phyloP scores from a whole-genome alignment of 2,329 filamentous ascomycete species.

The Fusarium chlamydosporum region DNA sequence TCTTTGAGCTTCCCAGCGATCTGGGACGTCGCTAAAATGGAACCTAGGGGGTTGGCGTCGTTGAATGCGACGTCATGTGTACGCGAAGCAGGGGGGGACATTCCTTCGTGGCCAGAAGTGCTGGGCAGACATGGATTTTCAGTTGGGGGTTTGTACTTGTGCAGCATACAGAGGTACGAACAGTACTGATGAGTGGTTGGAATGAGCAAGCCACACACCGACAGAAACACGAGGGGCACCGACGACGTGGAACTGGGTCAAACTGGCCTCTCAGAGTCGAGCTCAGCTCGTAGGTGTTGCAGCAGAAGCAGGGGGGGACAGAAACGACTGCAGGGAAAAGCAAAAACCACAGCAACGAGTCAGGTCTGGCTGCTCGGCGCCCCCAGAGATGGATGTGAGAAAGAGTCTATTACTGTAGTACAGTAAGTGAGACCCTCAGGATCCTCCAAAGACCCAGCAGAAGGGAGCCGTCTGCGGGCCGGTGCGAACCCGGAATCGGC shows the following conservation, averaged over 20 bases:
- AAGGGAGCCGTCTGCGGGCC: slow-evolving; percentile 38
- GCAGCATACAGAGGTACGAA: not conserved
- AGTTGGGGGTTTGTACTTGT: not conserved
- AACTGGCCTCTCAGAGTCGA: slow-evolving; percentile 40
- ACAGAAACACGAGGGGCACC: slow-evolving; percentile 44
- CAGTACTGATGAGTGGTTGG: slow-evolving; percentile 1
- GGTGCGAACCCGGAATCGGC: slow-evolving; percentile 45
- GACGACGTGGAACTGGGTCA: slow-evolving; percentile 54
- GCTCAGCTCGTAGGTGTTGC: slow-evolving; percentile 1
- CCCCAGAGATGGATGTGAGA: not conserved
- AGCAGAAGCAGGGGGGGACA: slow-evolving; percentile 11
- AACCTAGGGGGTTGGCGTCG: slow-evolving; percentile 38
- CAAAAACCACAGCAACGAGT: slow-evolving; percentile 41
- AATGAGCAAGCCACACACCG: slow-evolving; percentile 39
- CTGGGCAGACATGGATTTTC: slow-evolving; percentile 5
- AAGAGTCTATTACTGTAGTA: not conserved
- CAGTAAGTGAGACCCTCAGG: not conserved
- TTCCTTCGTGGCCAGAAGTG: not conserved
- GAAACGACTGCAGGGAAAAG: slow-evolving; percentile 23
- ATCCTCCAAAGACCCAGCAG: slow-evolving; percentile 6
- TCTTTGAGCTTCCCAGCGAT: slow-evolving; percentile 49
- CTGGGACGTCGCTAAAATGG: slow-evolving; percentile 49
- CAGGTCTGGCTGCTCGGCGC: slow-evolving; percentile 22
- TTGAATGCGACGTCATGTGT: slow-evolving; percentile 36
- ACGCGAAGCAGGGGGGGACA: slow-evolving; percentile 26